These are phyloP conservation scores for Diplocarpon mali DNA, from an alignment of 2,329 filamentous ascomycete genomes.

Conservation along the genomic window DNA sequence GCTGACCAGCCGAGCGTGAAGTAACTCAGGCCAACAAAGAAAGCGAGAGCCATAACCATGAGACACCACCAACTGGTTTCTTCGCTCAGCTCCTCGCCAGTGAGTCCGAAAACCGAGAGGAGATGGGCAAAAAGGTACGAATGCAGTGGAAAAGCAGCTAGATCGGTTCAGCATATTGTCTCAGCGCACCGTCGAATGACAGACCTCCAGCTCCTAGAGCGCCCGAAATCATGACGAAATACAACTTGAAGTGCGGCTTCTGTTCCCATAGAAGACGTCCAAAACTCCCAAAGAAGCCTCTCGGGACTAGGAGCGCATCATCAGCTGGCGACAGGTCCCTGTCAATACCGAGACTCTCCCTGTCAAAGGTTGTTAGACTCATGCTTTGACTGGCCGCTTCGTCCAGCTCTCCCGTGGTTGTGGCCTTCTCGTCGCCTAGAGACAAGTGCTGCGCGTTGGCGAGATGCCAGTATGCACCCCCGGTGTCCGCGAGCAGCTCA, in stretches of 20 bases:
- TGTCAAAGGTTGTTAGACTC: constrained; percentile 4
- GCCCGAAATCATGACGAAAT: constrained; percentile 36
- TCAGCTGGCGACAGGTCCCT: constrained; percentile 9
- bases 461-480: constrained; percentile 52
- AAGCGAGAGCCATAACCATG: constrained; percentile 39
- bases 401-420: constrained; percentile 13
- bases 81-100: constrained; percentile 13
- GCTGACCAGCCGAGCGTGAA: constrained; percentile 28
- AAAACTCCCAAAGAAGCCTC: constrained; percentile 38
- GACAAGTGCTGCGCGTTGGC: constrained; percentile 45
- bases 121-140: constrained; percentile 27
- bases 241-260: constrained; percentile 29
- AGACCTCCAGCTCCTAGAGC: constrained; percentile 25
- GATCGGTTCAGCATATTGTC: constrained; percentile 19
- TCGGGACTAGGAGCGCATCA: constrained; percentile 26
- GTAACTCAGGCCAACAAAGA: constrained; percentile 26
- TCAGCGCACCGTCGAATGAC: constrained; percentile 32
- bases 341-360: constrained; percentile 7
- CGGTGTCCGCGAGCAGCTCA: constrained; percentile 46
- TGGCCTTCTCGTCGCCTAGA: constrained; percentile 22
- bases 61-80: constrained; percentile 35
- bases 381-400: constrained; percentile 9
- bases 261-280: constrained; percentile 40
- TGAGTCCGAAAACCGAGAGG: constrained; percentile 22
- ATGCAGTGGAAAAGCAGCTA: constrained; percentile 29